Percentiles rank a stretch among this genome's conserved stretches.
These are phyloP conservation scores for Lachancea fermentati DNA, from an alignment of 805 yeast genomes.

Conservation along the genomic window DNA sequence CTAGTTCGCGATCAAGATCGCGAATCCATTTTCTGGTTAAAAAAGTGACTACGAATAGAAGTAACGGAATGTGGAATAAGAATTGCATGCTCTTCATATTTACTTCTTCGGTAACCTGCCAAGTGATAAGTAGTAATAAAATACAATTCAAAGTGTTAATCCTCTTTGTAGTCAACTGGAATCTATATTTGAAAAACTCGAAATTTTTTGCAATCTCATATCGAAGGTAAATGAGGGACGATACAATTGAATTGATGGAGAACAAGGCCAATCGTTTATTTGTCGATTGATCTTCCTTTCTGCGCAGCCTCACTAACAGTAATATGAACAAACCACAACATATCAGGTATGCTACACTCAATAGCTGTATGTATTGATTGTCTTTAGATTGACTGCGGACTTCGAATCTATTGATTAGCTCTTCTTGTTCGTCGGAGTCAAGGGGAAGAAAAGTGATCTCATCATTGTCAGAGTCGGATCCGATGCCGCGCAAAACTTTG, in stretches of 20 bases:
- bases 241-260: conserved; percentile 21
- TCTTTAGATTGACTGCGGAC: conserved; percentile 18
- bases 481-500: conserved; percentile 9
- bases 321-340: conserved; percentile 23
- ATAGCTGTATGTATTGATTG: conserved; percentile 15
- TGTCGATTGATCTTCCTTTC: conserved; percentile 5
- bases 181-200: conserved; percentile 11
- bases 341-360: conserved; percentile 18
- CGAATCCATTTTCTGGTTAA: conserved; percentile 19
- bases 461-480: conserved; percentile 11
- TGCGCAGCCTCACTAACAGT: conserved; percentile 15
- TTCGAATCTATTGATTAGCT: conserved; percentile 24
- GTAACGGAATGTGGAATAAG: conserved; percentile 22
- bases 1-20: conserved; percentile 21
- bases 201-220: conserved; percentile 24
- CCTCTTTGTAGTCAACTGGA: conserved; percentile 16
- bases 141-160: conserved; percentile 19
- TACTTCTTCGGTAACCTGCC: conserved; percentile 21
- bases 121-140: conserved; percentile 23
- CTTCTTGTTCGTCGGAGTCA: conserved; percentile 32
- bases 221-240: conserved; percentile 24
- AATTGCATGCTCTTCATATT: conserved; percentile 11
- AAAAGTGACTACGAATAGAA: conserved; percentile 18
- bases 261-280: conserved; percentile 7
- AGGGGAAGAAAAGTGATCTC: conserved; percentile 17